Evolutionary conservation across 140 eudicot species (phyloP).

Genomic region (Cichorium intybus): DNA sequence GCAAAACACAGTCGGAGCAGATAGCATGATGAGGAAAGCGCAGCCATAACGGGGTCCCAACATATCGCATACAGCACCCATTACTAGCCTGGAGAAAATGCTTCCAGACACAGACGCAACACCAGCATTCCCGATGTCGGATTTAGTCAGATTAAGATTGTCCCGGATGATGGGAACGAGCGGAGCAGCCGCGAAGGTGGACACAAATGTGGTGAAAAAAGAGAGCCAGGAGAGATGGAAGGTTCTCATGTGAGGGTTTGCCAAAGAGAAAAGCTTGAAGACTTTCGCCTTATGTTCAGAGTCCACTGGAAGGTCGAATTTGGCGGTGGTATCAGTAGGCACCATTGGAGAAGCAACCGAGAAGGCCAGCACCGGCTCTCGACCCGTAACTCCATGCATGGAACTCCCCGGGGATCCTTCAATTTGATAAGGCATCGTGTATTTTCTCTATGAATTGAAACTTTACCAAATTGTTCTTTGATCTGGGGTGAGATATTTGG

Average conservation of each 20-base stretch:
- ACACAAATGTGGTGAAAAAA: slow-evolving; percentile 33
- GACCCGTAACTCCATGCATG: slow-evolving; percentile 38
- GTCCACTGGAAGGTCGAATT: slow-evolving; percentile 38
- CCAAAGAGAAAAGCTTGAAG: slow-evolving; percentile 24
- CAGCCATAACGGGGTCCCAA: slow-evolving; percentile 37
- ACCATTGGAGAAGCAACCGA: slow-evolving; percentile 22
- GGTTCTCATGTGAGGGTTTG: slow-evolving; percentile 41
- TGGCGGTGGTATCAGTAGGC: slow-evolving; percentile 26
- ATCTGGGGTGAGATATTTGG: neutral
- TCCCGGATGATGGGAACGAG: slow-evolving; percentile 40
- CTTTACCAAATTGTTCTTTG: neutral
- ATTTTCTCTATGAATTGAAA: neutral
- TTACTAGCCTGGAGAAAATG: slow-evolving; percentile 33
- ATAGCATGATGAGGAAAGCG: slow-evolving; percentile 23
- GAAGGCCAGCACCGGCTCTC: slow-evolving; percentile 34
- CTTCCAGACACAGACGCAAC: no score
- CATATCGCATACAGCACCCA: slow-evolving; percentile 41
- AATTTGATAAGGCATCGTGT: slow-evolving; percentile 19
- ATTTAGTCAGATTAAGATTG: slow-evolving; percentile 28
- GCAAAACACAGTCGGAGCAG: slow-evolving; percentile 36
- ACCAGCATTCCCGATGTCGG: slow-evolving; percentile 38
- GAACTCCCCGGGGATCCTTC: slow-evolving; percentile 38
- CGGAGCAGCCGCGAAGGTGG: slow-evolving; percentile 41
- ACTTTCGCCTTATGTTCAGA: slow-evolving; percentile 37
- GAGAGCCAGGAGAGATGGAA: slow-evolving; percentile 41